Evolutionary conservation across 2,329 filamentous ascomycete genomes (phyloP), one percentile per base, ranked within the genome.

Genomic region (Diaporthe sp.): DNA sequence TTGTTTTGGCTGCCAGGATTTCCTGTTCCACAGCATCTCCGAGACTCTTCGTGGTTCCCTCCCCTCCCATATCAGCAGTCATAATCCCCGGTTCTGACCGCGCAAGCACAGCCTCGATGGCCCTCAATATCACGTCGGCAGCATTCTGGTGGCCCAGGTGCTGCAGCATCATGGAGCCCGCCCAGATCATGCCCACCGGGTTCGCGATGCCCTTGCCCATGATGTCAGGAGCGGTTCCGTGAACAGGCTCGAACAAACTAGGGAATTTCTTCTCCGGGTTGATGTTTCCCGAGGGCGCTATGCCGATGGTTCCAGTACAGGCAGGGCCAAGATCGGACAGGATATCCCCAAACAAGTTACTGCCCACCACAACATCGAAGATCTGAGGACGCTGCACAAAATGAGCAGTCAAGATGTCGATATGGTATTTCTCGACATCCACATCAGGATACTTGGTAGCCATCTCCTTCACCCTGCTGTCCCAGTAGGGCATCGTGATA

Each of bases 121-220:
- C 88, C 65, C 87, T 85, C 82, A 93, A 88, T 30, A 93, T 82
- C 56, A 83, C 82, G 73, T 89, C 86, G 0, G 91, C 89, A 0
- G 90, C 91, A 4, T 87, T 84, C 44, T 88, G 85, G 73, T 91
- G 83, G 0, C 91, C 91, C n/a, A 93, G 80, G 87, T 91, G 92
- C 53, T 87, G 83, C 17, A 93, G 85, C 89, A 94, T 91, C 84
- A 93, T 92, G 7, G 91, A 90, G 0, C 90, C 91, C 0, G 91
- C 92, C 92, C 92, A 94, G 80, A 93, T 92, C 9, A 91, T 92
- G 9, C 88, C 91, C 0, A 93, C 86, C 0, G 91, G 91, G 78
- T 92, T 92, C 1, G 90, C 90, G 37, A 91, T 84, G 0, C 90
- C 90, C 78, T 90, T 88, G 4, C 92, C 91, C 1, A 89, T 89